Base-by-base conservation (phyloP, 2,329 filamentous ascomycete genomes). In the Cladosporium colombiae region DNA sequence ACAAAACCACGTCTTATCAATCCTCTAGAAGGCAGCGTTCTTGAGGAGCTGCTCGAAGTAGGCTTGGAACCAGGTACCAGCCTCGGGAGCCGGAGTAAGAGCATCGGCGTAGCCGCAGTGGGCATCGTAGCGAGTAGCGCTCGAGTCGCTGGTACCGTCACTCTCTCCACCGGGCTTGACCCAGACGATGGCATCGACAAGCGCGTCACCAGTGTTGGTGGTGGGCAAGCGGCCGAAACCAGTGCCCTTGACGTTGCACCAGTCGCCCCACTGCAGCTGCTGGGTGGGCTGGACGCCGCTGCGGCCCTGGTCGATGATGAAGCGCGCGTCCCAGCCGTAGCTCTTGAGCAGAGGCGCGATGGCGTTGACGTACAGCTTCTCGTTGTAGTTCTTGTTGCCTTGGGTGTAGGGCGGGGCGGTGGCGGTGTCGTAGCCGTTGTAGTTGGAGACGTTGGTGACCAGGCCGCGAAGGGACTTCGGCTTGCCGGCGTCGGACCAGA, bases 111-210 rank as follows among this genome's bases (percentile, higher is more conserved):
- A 77, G 31, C 86, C 86, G 68, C 86, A 88, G 76, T 84, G 79
- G 59, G 76, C 76, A 73, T 87, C 85, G 73, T 85, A 88, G 61
- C 83, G 82, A 23, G 77, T 69, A 11, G 86, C 81, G 62, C 71
- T 71, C 4, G 68, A 68, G 65, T 78, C 67, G 44, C 75, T 78
- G 0, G 82, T 84, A 65, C 82, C 82, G 66, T 85, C 83, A 64
- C 78, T 80, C 74, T 85, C 83, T 63, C 82, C 83, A 69, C 88
- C 88, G 5, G 88, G 88, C 83, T 90, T 91, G 70, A 90, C 80
- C 88, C 88, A 90, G 65, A 90, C 88, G 69, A 90, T 88, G 49
- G 88, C 87, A 74, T 91, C 89, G 37, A 84, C 80, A 21, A 88
- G 79, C 1, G 77, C 73, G 68, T 87, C 82, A 16, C 85, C 86